Percentiles rank a stretch among this genome's conserved stretches.
phyloP scores from a whole-genome alignment of 768 basidiomycete species.

The Psilocybe sp. region DNA sequence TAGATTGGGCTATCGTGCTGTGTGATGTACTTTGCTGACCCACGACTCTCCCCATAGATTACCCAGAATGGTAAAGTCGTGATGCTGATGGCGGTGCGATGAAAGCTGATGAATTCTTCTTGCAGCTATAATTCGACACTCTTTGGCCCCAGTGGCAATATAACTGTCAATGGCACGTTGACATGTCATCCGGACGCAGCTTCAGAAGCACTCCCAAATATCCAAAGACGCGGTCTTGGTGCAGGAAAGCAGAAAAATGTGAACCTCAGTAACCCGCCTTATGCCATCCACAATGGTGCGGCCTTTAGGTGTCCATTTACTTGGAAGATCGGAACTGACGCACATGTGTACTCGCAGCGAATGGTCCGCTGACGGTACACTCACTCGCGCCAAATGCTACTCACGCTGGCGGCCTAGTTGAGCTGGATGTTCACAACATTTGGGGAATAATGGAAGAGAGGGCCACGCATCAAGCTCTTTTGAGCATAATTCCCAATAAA shows the following conservation, averaged over 20 bases:
- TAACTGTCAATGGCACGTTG: slow-evolving; percentile 64
- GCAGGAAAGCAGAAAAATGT: slow-evolving; percentile 44
- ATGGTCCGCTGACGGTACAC: slow-evolving; percentile 46
- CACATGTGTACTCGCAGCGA: slow-evolving; percentile 28
- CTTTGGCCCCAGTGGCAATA: slow-evolving; percentile 71
- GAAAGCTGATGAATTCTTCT: not conserved
- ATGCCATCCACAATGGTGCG: slow-evolving; percentile 70
- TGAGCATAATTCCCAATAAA: slow-evolving; percentile 49
- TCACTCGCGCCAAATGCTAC: slow-evolving; percentile 75
- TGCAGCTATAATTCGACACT: slow-evolving; percentile 57
- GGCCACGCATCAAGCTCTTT: slow-evolving; percentile 58
- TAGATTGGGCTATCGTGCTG: slow-evolving; percentile 3
- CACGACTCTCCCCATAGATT: slow-evolving; percentile 26
- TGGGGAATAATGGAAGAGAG: slow-evolving; percentile 73
- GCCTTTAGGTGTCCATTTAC: not conserved
- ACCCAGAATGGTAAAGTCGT: slow-evolving; percentile 61
- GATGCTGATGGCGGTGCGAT: slow-evolving; percentile 2
- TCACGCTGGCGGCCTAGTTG: slow-evolving; percentile 56
- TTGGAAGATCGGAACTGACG: not conserved
- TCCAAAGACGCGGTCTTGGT: slow-evolving; percentile 45
- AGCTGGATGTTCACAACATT: slow-evolving; percentile 69
- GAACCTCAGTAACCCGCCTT: slow-evolving; percentile 58
- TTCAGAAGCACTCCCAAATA: slow-evolving; percentile 3
- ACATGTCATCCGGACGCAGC: slow-evolving; percentile 38
- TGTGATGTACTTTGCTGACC: slow-evolving; percentile 5